A percentile compares a stretch with the other conserved stretches of the same genome.
Conservation (phyloP, 106 monocot genomes). For the Dendrobium chrysotoxum region DNA sequence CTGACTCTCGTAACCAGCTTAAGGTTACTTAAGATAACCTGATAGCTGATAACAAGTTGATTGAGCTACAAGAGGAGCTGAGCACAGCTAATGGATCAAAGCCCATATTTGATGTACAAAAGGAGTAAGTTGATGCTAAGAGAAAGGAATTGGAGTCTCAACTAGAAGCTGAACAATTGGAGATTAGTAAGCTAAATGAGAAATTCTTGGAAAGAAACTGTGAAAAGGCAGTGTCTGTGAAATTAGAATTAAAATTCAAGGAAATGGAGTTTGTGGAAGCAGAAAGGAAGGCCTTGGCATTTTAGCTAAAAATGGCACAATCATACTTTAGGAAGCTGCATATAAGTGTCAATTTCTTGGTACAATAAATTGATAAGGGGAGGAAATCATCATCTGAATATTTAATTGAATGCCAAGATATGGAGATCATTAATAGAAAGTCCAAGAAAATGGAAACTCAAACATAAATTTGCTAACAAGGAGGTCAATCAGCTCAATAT, state of each 20-base stretch:
- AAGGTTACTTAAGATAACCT: constrained; percentile 17
- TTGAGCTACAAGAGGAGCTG: constrained; percentile 19
- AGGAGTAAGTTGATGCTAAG: constrained; percentile 10
- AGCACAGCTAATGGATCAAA: constrained; percentile 18
- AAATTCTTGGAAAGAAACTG: no score
- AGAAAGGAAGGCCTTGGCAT: constrained; percentile 18
- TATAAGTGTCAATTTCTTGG: no score
- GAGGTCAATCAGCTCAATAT: no score
- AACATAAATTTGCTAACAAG: no score
- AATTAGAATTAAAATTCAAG: background rate
- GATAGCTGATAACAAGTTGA: constrained; percentile 13
- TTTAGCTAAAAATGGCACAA: constrained; percentile 17
- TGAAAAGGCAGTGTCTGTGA: no score
- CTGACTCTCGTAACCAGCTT: constrained; percentile 23
- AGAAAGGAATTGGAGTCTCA: constrained; percentile 29
- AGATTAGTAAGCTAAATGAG: constrained; percentile 16
- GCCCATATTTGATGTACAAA: background rate
- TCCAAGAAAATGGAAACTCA: no score
- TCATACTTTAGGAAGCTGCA: no score
- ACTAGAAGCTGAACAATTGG: constrained; percentile 25
- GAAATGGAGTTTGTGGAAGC: constrained; percentile 23
- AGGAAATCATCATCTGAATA: no score
- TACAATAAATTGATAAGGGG: no score
- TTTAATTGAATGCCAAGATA: no score
- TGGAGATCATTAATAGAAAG: no score